Percentiles rank a stretch among this genome's conserved stretches.
Conservation (phyloP, 73 alveolate species). For the Tetrahymena thermophila region DNA sequence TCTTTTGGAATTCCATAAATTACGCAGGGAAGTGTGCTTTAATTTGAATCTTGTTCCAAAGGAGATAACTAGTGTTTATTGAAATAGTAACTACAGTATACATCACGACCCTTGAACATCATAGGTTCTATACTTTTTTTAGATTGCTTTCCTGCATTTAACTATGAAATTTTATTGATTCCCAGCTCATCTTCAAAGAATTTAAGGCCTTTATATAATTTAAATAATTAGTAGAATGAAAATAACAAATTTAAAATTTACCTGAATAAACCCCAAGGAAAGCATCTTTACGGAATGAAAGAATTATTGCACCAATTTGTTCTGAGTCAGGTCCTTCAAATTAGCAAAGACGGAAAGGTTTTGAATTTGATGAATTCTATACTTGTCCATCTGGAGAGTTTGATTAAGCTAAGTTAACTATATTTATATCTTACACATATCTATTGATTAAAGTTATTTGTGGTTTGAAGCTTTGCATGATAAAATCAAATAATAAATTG, state of each 20-base stretch:
- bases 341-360: not conserved
- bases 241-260: not conserved
- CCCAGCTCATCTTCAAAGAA: slow-evolving; percentile 77
- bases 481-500: not conserved
- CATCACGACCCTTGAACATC: slow-evolving; percentile 52
- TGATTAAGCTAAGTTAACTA: not conserved
- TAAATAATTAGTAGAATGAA: not conserved
- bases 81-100: slow-evolving; percentile 56
- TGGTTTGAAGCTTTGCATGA: not conserved
- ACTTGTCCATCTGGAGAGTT: not conserved
- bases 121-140: slow-evolving; percentile 55
- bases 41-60: slow-evolving; percentile 13
- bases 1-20: slow-evolving; percentile 56
- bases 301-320: slow-evolving; percentile 46
- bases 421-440: not conserved
- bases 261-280: slow-evolving; percentile 61
- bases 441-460: not conserved
- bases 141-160: slow-evolving; percentile 58
- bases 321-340: not conserved
- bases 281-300: slow-evolving; percentile 62
- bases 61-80: slow-evolving; percentile 52
- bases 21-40: slow-evolving; percentile 50
- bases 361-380: not conserved
- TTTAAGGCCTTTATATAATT: slow-evolving; percentile 18
- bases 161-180: slow-evolving; percentile 52